Base-by-base conservation (phyloP, 805 yeast species). In the Clavispora santaluciae region DNA sequence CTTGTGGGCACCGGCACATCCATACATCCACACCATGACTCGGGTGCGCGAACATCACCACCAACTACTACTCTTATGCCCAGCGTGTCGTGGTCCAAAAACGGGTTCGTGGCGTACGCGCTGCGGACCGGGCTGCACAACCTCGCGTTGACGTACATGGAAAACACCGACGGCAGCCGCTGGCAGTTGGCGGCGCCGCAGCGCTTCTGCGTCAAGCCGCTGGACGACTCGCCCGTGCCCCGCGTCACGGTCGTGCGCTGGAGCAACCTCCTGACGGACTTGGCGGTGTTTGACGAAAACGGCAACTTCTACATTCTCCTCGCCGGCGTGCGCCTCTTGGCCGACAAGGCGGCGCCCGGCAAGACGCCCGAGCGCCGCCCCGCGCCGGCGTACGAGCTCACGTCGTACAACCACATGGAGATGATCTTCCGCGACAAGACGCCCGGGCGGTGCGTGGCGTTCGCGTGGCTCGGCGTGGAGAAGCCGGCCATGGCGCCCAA, bases 21-120 rank as follows among this genome's bases (percentile, higher is more conserved):
- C n/a, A n/a, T n/a, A n/a, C n/a, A n/a, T n/a, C n/a, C n/a, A n/a
- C n/a, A n/a, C n/a, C n/a, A n/a, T n/a, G n/a, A n/a, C n/a, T n/a
- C n/a, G n/a, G n/a, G n/a, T n/a, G n/a, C 31, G 31, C 24, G 18
- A 22, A 18, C 35, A 33, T 21, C 35, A 33, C 17, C 35, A 21
- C 35, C 36, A 23, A 34, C 36, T 22, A 8, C 36, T 22, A n/a
- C 29, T 34, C 20, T 22, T 11, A 37, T 37, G 40, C 33, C 39
- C 16, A 33, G 42, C 13, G 71, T 83, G 8, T 74, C 87, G 9
- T 88, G 96, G 96, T 85, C 95, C 9, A 77, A 80, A 49, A 84
- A 81, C 49, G 96, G 96, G 11, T 78, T 87, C 50, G 75, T 90
- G 23, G 95, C 95, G 1, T 87, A 83, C 51, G 64, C 79, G 6